A percentile compares a stretch with the other conserved stretches of the same genome.
Conservation (phyloP, 2,329 filamentous ascomycete species). For the Colletotrichum somersetense region DNA sequence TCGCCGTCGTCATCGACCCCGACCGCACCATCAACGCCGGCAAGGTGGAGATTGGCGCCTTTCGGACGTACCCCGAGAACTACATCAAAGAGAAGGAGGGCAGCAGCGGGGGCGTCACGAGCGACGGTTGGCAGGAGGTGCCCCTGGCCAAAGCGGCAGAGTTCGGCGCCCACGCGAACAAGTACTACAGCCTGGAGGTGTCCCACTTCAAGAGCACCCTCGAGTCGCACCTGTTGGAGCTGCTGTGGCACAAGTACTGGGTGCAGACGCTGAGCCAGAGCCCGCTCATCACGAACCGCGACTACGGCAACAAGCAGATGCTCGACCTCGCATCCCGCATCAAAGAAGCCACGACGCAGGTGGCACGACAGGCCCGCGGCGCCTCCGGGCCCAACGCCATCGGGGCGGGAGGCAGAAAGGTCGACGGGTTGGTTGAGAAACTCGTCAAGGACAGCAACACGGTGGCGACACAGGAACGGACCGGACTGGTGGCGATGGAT, state of each 20-base stretch:
- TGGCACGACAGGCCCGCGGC: slow-evolving; percentile 51
- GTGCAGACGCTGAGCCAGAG: slow-evolving; percentile 94
- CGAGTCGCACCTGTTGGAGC: slow-evolving; percentile 86
- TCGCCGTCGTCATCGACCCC: slow-evolving; percentile 94
- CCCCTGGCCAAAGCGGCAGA: slow-evolving; percentile 95
- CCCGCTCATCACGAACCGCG: slow-evolving; percentile 90
- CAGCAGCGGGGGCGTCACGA: slow-evolving; percentile 52
- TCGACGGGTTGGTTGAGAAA: slow-evolving; percentile 68
- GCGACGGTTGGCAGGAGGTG: slow-evolving; percentile 79
- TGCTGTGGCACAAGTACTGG: slow-evolving; percentile 99
- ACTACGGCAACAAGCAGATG: slow-evolving; percentile 94
- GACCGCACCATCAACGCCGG: slow-evolving; percentile 94
- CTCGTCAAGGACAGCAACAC: slow-evolving; percentile 71
- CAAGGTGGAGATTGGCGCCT: slow-evolving; percentile 97
- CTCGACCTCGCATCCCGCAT: slow-evolving; percentile 88
- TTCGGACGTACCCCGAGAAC: slow-evolving; percentile 86
- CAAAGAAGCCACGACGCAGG: slow-evolving; percentile 66
- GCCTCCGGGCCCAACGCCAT: slow-evolving; percentile 46
- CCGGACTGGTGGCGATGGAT: slow-evolving; percentile 71
- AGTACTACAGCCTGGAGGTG: slow-evolving; percentile 92
- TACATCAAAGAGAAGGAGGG: slow-evolving; percentile 66
- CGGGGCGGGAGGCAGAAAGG: slow-evolving; percentile 47
- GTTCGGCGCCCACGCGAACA: slow-evolving; percentile 90
- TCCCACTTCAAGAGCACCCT: slow-evolving; percentile 95
- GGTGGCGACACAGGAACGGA: slow-evolving; percentile 72